These are phyloP conservation scores for Paracorniculantispora psalliotae DNA, from an alignment of 2,329 filamentous ascomycete species.

Conservation along the genomic window DNA sequence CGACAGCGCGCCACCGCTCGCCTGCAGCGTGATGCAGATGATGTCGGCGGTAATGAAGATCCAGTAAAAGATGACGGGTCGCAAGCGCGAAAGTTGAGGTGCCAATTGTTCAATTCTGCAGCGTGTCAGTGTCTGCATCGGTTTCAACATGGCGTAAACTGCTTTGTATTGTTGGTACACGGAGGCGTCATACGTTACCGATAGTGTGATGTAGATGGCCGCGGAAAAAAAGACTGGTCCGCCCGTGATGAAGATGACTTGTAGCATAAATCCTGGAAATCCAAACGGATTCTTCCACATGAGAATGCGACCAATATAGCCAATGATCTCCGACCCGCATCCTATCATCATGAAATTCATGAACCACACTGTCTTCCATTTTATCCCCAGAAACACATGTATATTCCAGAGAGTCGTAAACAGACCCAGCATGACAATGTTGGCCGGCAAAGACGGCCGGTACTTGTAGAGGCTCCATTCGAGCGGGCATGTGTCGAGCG, in stretches of 20 bases:
- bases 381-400: conserved; percentile 37
- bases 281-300: conserved; percentile 52
- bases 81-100: conserved; percentile 35
- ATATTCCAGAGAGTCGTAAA: conserved; percentile 42
- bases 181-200: conserved; percentile 26
- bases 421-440: conserved; percentile 36
- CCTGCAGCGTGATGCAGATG: conserved; percentile 51
- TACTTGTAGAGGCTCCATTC: conserved; percentile 43
- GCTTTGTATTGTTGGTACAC: too few species aligned
- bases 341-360: conserved; percentile 48
- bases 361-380: conserved; percentile 39
- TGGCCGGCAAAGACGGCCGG: conserved; percentile 39
- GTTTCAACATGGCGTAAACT: too few species aligned
- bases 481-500: conserved; percentile 41
- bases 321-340: conserved; percentile 53
- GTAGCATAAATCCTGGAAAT: conserved; percentile 56
- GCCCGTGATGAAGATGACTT: conserved; percentile 47
- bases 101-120: conserved; percentile 36
- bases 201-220: conserved; percentile 59
- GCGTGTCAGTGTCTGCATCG: conserved; percentile 3
- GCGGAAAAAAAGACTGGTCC: conserved; percentile 45
- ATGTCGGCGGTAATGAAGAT: conserved; percentile 50
- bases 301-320: conserved; percentile 55
- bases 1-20: conserved; percentile 49
- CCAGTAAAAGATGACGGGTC: conserved; percentile 37